Evolutionary conservation across 441 rosid species (phyloP), one percentile per base, ranked within the genome.

Genomic region (Gossypium schwendimanii): DNA sequence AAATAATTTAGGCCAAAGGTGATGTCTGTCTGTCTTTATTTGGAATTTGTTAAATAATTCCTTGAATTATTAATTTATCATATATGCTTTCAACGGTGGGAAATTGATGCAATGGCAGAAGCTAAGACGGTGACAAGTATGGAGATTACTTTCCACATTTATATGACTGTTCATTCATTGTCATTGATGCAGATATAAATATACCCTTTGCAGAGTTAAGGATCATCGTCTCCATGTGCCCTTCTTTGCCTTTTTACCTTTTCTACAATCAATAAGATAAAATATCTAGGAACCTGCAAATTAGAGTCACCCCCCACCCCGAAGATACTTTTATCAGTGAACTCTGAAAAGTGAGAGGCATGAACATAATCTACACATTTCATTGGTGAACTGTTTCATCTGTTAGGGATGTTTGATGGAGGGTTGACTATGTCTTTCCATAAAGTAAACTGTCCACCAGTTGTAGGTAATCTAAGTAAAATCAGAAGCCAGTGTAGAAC

Each of bases 341-440:
- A 7, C 41, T 36, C 41, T 36, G 41, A 36, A 36, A 36, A 36
- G 41, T 36, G 41, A 36, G 41, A 36, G 41, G 41, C 41, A 36
- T 36, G 41, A 36, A 36, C 41, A 36, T 36, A 36, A 36, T 7
- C 41, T 36, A 7, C 41, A 36, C 10, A 7, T 36, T 36, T 66
- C 39, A 9, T 15, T 21, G 12, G 62, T 4, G 57, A 4, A 68
- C 62, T 11, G 17, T 11, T 44, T 21, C 26, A 44, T 47, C 33
- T 12, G 23, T 62, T 4, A 50, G 75, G 68, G 73, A 78, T 78
- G 78, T 76, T 80, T 50, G 76, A 77, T 65, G 79, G 79, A 59
- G 26, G 82, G 31, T 66, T 82, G 68, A 76, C 69, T 50, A 62
- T 76, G 28, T 73, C 77, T 18, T 81, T 75, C 58, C 60, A 45